Percentiles rank a stretch among this genome's conserved stretches.
Evolutionary conservation across 306 rosid species (phyloP).

Genomic region (Rosa rugosa): DNA sequence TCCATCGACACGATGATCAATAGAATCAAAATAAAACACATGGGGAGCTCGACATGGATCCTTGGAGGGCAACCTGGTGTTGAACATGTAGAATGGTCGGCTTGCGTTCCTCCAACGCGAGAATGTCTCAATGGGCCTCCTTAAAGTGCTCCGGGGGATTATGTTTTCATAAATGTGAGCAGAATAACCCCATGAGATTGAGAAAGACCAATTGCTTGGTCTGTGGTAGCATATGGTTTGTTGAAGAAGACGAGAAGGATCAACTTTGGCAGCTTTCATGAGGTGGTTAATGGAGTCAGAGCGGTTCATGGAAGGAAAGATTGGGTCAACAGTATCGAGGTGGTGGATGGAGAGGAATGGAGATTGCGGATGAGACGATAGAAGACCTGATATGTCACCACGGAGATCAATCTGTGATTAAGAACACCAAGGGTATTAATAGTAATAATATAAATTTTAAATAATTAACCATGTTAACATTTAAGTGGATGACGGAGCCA

Average conservation of each 20-base stretch:
- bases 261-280: slow-evolving; percentile 36
- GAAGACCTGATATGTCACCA: slow-evolving; percentile 29
- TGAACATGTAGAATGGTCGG: slow-evolving; percentile 45
- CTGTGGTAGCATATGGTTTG: slow-evolving; percentile 54
- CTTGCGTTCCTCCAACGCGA: slow-evolving; percentile 27
- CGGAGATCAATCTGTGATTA: slow-evolving; percentile 37
- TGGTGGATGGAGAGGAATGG: slow-evolving; percentile 50
- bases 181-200: slow-evolving; percentile 59
- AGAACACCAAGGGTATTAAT: neutral
- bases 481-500: too few species aligned
- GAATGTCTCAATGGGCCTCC: slow-evolving; percentile 48
- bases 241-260: slow-evolving; percentile 44
- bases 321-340: slow-evolving; percentile 44
- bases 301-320: slow-evolving; percentile 47
- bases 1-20: neutral
- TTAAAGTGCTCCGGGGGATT: slow-evolving; percentile 32
- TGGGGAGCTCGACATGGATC: slow-evolving; percentile 56
- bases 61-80: slow-evolving; percentile 30
- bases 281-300: slow-evolving; percentile 38
- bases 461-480: too few species aligned
- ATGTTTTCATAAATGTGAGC: slow-evolving; percentile 42
- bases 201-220: slow-evolving; percentile 46
- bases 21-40: slow-evolving; percentile 32
- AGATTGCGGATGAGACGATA: slow-evolving; percentile 35
- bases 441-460: neutral